Percentiles rank a stretch among this genome's conserved stretches.
phyloP scores from a whole-genome alignment of 2,329 filamentous ascomycete genomes.

The Calonectria montana region DNA sequence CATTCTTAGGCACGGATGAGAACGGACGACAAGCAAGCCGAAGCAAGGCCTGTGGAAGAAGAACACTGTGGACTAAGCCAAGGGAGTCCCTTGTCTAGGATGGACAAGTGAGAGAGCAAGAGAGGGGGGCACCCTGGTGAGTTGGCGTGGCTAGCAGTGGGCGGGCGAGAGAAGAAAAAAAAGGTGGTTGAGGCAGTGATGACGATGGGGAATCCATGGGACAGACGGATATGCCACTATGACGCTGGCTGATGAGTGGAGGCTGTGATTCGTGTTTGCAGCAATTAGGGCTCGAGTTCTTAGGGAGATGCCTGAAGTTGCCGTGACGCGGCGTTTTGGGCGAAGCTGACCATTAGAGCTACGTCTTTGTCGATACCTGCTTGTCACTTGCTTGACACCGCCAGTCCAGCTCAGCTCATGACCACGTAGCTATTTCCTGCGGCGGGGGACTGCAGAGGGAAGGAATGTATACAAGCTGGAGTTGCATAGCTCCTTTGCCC shows the following conservation, averaged over 20 bases:
- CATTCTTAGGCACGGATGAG: not conserved
- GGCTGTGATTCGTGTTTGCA: conserved; percentile 18
- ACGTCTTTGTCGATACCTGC: not conserved
- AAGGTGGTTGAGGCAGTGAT: not conserved
- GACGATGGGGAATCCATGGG: conserved; percentile 4
- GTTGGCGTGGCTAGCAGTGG: conserved; percentile 8
- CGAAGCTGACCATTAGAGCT: not conserved
- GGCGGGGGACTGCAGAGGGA: not conserved
- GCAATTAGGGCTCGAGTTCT: conserved; percentile 6
- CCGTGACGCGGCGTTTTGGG: conserved; percentile 19
- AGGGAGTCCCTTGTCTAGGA: conserved; percentile 2
- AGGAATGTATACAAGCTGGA: not conserved
- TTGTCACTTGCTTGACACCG: conserved; percentile 2
- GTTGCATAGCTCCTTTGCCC: not conserved
- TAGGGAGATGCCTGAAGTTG: conserved; percentile 11
- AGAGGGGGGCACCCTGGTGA: not conserved
- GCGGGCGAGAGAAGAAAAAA: not conserved
- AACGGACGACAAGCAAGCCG: not conserved
- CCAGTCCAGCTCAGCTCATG: conserved; percentile 8
- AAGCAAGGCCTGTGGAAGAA: not conserved
- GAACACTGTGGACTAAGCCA: not conserved
- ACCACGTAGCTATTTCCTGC: conserved; percentile 18
- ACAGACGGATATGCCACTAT: conserved; percentile 15
- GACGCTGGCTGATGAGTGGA: conserved; percentile 9
- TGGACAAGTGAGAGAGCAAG: not conserved